Percentiles rank a stretch among this genome's conserved stretches.
These are phyloP conservation scores for Xanthoceras sorbifolium DNA, from an alignment of 345 rosid species.

Conservation along the genomic window DNA sequence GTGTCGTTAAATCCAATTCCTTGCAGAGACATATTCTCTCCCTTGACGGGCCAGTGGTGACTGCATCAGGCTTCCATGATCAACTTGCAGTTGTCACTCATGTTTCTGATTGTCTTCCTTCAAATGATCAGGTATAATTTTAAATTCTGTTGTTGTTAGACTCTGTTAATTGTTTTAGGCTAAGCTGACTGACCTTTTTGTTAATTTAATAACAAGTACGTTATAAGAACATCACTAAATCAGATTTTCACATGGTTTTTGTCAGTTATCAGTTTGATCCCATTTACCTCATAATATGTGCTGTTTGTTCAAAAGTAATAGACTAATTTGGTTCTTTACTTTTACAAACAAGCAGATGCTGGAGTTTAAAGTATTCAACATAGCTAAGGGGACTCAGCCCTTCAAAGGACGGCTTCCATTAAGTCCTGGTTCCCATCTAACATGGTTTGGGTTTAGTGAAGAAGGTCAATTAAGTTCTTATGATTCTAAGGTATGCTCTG, in stretches of 20 bases:
- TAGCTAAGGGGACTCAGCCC: constrained; percentile 57
- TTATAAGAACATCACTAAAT: neutral
- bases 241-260: neutral
- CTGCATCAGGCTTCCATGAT: constrained; percentile 81
- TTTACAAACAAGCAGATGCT: constrained; percentile 59
- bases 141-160: neutral
- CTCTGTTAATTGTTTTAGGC: constrained; percentile 13
- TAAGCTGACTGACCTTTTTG: neutral
- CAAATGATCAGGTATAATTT: constrained; percentile 72
- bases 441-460: constrained; percentile 92
- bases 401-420: constrained; percentile 70
- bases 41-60: constrained; percentile 83
- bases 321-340: constrained; percentile 8
- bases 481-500: constrained; percentile 73
- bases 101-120: constrained; percentile 78
- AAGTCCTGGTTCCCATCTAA: constrained; percentile 75
- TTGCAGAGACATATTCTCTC: constrained; percentile 82
- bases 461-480: constrained; percentile 82
- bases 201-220: neutral
- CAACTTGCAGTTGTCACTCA: constrained; percentile 81
- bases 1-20: constrained; percentile 10
- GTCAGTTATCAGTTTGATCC: neutral
- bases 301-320: neutral
- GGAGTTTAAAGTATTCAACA: constrained; percentile 66
- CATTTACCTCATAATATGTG: neutral